A percentile compares a stretch with the other conserved stretches of the same genome.
These are phyloP conservation scores for Phanerochaete carnosa DNA, from an alignment of 768 basidiomycete genomes.

Conservation along the genomic window DNA sequence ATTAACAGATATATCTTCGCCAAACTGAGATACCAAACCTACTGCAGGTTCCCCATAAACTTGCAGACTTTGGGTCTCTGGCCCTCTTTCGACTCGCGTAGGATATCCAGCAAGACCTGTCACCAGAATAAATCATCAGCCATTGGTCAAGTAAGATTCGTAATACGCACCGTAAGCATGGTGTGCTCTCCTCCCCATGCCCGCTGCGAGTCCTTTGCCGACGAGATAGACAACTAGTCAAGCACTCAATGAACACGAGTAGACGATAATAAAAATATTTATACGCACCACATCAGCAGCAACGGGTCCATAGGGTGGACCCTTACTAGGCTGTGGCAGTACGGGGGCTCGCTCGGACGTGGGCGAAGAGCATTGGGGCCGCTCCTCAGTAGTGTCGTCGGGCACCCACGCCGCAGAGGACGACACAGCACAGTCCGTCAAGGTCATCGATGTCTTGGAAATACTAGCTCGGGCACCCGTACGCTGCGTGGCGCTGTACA, in stretches of 20 bases:
- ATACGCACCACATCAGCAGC: neutral
- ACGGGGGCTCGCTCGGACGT: too few species aligned
- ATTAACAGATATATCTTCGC: neutral
- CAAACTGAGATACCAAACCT: neutral
- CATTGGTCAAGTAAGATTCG: neutral
- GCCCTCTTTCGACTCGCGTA: neutral
- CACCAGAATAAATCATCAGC: neutral
- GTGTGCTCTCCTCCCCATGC: neutral
- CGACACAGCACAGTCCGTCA: neutral
- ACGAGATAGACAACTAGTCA: neutral
- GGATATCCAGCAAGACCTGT: neutral
- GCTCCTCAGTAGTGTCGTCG: neutral
- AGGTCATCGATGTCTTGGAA: neutral
- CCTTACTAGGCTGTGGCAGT: too few species aligned
- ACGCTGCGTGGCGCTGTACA: too few species aligned
- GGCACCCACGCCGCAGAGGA: neutral
- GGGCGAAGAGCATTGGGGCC: neutral
- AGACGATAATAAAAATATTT: neutral
- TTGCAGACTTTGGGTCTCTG: neutral
- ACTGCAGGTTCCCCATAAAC: neutral
- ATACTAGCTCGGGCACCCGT: neutral
- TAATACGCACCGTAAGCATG: neutral
- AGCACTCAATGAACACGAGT: neutral
- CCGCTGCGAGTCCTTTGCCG: neutral
- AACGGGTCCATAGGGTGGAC: neutral